A percentile compares a stretch with the other conserved stretches of the same genome.
phyloP scores from a whole-genome alignment of 129 eudicot species.

The Flaveria bidentis region DNA sequence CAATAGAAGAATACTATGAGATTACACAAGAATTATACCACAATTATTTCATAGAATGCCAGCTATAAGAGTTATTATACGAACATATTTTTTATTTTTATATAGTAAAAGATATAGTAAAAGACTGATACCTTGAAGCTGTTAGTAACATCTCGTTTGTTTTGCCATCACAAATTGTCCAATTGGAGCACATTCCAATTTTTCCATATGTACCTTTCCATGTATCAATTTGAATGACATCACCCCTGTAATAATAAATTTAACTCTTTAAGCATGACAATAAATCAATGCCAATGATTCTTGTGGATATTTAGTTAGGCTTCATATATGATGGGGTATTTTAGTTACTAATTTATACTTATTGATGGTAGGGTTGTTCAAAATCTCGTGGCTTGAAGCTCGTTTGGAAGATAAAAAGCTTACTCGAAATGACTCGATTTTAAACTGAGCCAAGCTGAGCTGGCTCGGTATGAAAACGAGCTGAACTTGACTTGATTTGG shows the following conservation, averaged over 20 bases:
- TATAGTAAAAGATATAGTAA: too few relatives aligned
- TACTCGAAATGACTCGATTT: too few relatives aligned
- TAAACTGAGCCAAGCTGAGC: too few relatives aligned
- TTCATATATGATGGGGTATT: too few relatives aligned
- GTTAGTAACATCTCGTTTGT: conserved; percentile 66
- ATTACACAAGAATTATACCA: neutral
- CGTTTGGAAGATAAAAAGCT: too few relatives aligned
- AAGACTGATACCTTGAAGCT: conserved; percentile 52
- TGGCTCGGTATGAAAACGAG: too few relatives aligned
- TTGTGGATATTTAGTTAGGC: too few relatives aligned
- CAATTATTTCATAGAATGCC: neutral
- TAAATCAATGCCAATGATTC: neutral
- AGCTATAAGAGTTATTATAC: neutral
- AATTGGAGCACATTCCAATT: conserved; percentile 72
- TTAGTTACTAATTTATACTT: too few relatives aligned
- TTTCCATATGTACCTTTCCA: conserved; percentile 83
- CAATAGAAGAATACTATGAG: conserved; percentile 60
- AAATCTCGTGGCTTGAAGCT: too few relatives aligned
- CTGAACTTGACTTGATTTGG: too few relatives aligned
- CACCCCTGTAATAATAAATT: conserved; percentile 53
- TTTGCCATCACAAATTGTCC: conserved; percentile 60
- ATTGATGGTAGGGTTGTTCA: too few relatives aligned
- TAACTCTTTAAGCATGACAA: neutral
- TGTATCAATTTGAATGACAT: conserved; percentile 82
- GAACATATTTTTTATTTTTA: neutral